Evolutionary conservation across 176 grass and related monocot genomes (phyloP).

Genomic region (Guadua angustifolia): DNA sequence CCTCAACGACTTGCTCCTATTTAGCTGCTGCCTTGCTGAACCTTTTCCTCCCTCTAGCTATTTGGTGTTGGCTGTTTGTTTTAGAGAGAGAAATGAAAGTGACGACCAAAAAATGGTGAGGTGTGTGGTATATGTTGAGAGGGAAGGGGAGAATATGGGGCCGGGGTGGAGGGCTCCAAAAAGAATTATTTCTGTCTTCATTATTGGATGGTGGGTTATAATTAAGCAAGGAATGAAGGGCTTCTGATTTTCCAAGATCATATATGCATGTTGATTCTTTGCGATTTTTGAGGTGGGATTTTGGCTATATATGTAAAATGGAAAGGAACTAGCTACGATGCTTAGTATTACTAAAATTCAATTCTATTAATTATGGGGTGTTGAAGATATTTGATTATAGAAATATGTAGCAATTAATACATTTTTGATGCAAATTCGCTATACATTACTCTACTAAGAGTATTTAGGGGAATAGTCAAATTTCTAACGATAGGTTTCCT

Average conservation of each 20-base stretch:
- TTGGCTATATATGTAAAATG: neutral
- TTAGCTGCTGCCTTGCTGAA: neutral
- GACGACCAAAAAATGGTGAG: constrained; percentile 55
- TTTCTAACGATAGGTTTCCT: neutral
- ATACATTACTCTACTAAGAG: neutral
- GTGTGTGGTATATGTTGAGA: constrained; percentile 41
- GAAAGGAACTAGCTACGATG: neutral
- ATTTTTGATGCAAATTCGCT: neutral
- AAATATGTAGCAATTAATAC: neutral
- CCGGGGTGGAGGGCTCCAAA: constrained; percentile 5
- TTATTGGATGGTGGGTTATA: constrained; percentile 7
- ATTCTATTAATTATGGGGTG: neutral
- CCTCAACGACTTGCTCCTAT: constrained; percentile 23
- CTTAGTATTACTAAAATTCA: neutral
- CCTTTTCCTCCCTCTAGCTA: constrained; percentile 6
- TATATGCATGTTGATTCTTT: neutral
- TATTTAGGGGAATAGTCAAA: neutral
- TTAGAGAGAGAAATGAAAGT: constrained; percentile 48
- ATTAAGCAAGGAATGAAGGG: neutral
- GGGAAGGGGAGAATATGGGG: constrained; percentile 9
- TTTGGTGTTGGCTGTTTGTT: constrained; percentile 38
- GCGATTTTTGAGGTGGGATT: neutral
- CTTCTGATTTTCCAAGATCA: neutral
- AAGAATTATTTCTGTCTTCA: constrained; percentile 28
- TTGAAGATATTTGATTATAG: neutral